Percentiles rank a stretch among this genome's conserved stretches.
These are phyloP conservation scores for Penicillium sp. DNA, from an alignment of 2,329 filamentous ascomycete species.

Conservation along the genomic window DNA sequence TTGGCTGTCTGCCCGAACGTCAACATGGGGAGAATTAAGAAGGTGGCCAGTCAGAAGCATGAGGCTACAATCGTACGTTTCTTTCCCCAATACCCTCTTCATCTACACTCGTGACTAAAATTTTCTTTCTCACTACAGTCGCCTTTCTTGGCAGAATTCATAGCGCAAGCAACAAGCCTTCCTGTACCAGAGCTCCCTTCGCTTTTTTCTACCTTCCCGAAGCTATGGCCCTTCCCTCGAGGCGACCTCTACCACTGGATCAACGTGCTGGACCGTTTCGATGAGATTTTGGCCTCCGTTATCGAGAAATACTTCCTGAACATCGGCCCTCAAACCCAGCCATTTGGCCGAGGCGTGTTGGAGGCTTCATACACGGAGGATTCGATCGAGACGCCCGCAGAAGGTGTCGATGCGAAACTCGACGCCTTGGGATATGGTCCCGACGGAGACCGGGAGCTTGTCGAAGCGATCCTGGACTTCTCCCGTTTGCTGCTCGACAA, in stretches of 20 bases:
- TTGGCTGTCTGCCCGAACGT: conserved; percentile 32
- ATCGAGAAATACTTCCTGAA: conserved; percentile 74
- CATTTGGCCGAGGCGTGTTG: conserved; percentile 55
- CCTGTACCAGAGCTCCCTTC: conserved; percentile 72
- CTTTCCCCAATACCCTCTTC: conserved; percentile 5
- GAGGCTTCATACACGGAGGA: conserved; percentile 51
- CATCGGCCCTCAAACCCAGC: conserved; percentile 71
- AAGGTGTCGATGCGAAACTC: conserved; percentile 53
- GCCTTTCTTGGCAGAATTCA: conserved; percentile 77
- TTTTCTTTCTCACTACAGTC: conserved; percentile 55
- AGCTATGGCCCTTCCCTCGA: conserved; percentile 88
- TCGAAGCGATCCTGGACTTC: conserved; percentile 78
- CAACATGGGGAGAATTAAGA: conserved; percentile 52
- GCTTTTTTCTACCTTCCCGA: conserved; percentile 74
- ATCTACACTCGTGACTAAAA: conserved; percentile 17
- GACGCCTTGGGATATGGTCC: conserved; percentile 58
- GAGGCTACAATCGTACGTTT: conserved; percentile 46
- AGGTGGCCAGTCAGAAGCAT: conserved; percentile 50
- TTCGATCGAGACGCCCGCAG: conserved; percentile 55
- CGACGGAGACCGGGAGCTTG: conserved; percentile 74
- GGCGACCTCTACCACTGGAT: conserved; percentile 99
- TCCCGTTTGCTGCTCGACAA: conserved; percentile 85
- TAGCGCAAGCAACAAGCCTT: conserved; percentile 58
- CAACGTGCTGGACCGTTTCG: conserved; percentile 85
- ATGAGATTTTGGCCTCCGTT: conserved; percentile 77